These are phyloP conservation scores for Parmales sp. DNA, from an alignment of 108 stramenopile genomes.

Conservation along the genomic window DNA sequence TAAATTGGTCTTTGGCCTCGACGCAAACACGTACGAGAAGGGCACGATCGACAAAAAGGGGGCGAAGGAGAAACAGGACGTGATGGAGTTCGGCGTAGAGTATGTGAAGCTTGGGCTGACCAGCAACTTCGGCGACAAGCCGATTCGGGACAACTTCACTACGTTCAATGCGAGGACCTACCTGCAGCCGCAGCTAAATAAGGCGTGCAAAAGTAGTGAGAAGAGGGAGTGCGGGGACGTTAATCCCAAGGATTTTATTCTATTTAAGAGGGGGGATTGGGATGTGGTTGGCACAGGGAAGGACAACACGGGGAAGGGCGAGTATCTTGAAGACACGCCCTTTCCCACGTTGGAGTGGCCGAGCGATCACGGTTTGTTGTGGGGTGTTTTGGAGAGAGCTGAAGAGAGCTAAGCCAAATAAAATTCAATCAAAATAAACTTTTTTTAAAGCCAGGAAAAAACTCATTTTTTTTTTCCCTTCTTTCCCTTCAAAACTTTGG, in stretches of 20 bases:
- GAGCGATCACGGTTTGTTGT: constrained; percentile 68
- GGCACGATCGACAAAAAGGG: constrained; percentile 50
- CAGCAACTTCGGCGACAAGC: constrained; percentile 63
- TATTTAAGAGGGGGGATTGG: constrained; percentile 56
- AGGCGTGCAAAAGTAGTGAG: constrained; percentile 57
- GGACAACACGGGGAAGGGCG: constrained; percentile 66
- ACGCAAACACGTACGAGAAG: constrained; percentile 76
- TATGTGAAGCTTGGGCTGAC: constrained; percentile 43
- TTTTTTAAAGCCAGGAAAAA: too few relatives aligned
- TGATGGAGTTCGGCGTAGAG: constrained; percentile 49
- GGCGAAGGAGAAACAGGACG: constrained; percentile 31
- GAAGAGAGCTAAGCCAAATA: too few relatives aligned
- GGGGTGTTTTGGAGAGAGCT: constrained; percentile 40
- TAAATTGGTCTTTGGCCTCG: constrained; percentile 69
- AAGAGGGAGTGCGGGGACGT: constrained; percentile 51
- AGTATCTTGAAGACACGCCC: constrained; percentile 59
- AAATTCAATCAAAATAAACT: too few relatives aligned
- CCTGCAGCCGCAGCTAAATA: constrained; percentile 77
- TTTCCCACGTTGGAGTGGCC: constrained; percentile 78
- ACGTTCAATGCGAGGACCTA: constrained; percentile 65
- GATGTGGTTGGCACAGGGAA: constrained; percentile 43
- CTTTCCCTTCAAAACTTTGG: too few relatives aligned
- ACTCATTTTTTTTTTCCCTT: not conserved
- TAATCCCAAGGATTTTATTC: constrained; percentile 81
- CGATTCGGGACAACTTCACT: constrained; percentile 51